Conservation (phyloP, 257 asterid species). For the Forsythia suspensa region DNA sequence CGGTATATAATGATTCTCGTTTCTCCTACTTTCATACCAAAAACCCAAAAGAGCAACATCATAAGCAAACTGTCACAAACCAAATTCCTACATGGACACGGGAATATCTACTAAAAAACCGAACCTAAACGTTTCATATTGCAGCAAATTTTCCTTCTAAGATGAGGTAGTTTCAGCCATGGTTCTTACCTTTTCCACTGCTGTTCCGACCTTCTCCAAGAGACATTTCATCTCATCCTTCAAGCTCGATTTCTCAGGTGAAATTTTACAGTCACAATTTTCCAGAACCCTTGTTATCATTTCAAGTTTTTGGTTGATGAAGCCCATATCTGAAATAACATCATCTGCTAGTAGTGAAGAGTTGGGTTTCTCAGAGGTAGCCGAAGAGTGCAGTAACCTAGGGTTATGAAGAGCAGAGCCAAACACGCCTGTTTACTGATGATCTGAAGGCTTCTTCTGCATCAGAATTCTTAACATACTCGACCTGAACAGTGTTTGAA, state of each 20-base stretch:
- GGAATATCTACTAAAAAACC: not conserved
- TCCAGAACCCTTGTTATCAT: conserved; percentile 26
- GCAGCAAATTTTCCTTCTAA: not conserved
- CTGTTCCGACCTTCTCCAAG: conserved; percentile 32
- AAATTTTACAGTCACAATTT: conserved; percentile 28
- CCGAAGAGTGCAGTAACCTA: conserved; percentile 31
- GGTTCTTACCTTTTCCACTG: not conserved
- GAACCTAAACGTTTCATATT: not conserved
- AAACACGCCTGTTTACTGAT: conserved; percentile 40
- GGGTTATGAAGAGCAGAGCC: conserved; percentile 37
- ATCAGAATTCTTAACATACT: conserved; percentile 38
- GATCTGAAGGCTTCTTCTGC: conserved; percentile 56
- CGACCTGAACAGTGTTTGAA: conserved; percentile 37
- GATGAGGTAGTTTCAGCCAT: conserved; percentile 21
- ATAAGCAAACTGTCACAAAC: not conserved
- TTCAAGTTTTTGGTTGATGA: conserved; percentile 23
- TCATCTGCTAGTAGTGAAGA: conserved; percentile 26
- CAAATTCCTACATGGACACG: not conserved
- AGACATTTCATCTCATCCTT: conserved; percentile 28
- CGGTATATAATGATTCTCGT: not conserved
- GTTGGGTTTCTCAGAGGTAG: conserved; percentile 23
- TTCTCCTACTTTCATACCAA: conserved; percentile 3
- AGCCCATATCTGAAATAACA: conserved; percentile 26
- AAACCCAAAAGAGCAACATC: not conserved
- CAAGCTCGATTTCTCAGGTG: conserved; percentile 21